These are phyloP conservation scores for Prosopis cineraria DNA, from an alignment of 306 rosid species.

Conservation along the genomic window DNA sequence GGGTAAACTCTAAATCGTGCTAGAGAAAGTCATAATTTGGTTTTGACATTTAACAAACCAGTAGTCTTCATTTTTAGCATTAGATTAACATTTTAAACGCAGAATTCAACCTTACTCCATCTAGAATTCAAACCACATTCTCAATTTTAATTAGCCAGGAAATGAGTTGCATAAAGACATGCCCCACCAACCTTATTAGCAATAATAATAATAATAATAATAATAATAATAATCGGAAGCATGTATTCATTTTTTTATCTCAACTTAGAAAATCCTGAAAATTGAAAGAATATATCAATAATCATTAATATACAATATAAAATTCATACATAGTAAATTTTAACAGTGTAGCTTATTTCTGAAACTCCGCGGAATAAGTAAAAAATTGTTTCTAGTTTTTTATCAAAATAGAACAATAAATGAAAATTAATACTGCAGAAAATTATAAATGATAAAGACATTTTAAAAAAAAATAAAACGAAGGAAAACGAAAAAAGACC, in stretches of 20 bases:
- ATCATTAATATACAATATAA: neutral
- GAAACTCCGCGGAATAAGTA: neutral
- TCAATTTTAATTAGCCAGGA: slow-evolving; percentile 10
- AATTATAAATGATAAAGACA: neutral
- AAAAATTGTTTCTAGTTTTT: neutral
- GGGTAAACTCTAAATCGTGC: slow-evolving; percentile 26
- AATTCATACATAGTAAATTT: neutral
- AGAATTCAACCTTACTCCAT: neutral
- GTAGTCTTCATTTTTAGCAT: neutral
- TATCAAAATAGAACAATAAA: no score
- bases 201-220: no score
- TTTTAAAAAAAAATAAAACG: neutral
- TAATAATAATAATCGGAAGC: no score
- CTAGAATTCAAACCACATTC: slow-evolving; percentile 19
- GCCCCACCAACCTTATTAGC: slow-evolving; percentile 19
- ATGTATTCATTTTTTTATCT: no score
- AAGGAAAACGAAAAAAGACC: neutral
- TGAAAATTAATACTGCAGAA: no score
- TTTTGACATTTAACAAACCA: slow-evolving; percentile 33
- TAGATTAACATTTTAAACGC: neutral
- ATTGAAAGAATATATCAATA: no score
- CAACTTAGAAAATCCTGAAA: no score
- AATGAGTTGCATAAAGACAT: neutral
- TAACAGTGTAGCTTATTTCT: neutral
- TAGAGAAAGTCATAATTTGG: slow-evolving; percentile 21